Conservation (phyloP, 2,329 filamentous ascomycete genomes). For the Atkinsonella texensis region DNA sequence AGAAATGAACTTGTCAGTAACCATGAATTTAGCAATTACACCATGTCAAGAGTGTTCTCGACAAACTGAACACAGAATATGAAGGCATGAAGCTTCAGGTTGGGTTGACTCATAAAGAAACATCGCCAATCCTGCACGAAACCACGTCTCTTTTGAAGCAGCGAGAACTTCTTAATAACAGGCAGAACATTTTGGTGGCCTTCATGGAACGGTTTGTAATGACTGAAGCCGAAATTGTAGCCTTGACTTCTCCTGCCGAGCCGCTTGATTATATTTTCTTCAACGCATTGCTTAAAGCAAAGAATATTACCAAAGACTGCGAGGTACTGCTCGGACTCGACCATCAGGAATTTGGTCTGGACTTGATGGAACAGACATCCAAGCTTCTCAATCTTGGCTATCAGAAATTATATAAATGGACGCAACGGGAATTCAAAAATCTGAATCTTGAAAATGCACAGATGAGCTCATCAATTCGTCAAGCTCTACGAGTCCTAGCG, state of each 20-base stretch:
- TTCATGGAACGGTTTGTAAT: slow-evolving; percentile 78
- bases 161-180: slow-evolving; percentile 62
- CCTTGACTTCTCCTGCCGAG: slow-evolving; percentile 65
- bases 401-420: slow-evolving; percentile 92
- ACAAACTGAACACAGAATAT: slow-evolving; percentile 67
- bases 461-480: slow-evolving; percentile 73
- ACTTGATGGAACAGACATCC: slow-evolving; percentile 84
- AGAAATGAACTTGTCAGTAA: slow-evolving; percentile 6
- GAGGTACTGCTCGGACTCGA: slow-evolving; percentile 82
- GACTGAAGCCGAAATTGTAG: slow-evolving; percentile 65
- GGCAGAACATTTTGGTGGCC: slow-evolving; percentile 63
- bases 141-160: slow-evolving; percentile 61
- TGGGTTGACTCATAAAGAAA: slow-evolving; percentile 60
- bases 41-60: slow-evolving; percentile 69
- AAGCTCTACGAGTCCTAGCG: slow-evolving; percentile 74
- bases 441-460: slow-evolving; percentile 91
- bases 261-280: slow-evolving; percentile 84
- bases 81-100: slow-evolving; percentile 71
- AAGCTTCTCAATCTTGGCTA: slow-evolving; percentile 80
- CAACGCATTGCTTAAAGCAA: slow-evolving; percentile 60
- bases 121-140: slow-evolving; percentile 63
- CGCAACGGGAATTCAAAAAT: slow-evolving; percentile 84
- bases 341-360: slow-evolving; percentile 74
- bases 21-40: slow-evolving; percentile 59
- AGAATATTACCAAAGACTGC: slow-evolving; percentile 79